Conservation (phyloP, 2,329 filamentous ascomycete genomes). For the Colletotrichum sp. region DNA sequence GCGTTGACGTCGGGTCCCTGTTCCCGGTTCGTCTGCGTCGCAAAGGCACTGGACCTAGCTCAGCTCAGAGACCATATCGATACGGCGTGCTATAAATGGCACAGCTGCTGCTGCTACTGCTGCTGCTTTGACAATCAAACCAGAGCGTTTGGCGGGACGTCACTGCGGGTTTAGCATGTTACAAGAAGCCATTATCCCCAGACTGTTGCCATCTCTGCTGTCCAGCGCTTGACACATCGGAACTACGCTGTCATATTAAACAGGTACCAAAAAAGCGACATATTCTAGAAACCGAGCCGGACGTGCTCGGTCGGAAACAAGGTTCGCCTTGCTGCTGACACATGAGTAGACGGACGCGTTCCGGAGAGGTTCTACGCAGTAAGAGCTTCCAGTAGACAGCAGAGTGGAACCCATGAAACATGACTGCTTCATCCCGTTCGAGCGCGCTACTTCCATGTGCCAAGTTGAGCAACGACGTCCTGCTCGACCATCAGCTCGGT, state of each 20-base stretch:
- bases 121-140: not conserved
- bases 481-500: not conserved
- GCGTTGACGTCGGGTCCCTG: not conserved
- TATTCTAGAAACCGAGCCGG: not conserved
- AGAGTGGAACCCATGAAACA: slow-evolving; percentile 10
- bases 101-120: not conserved
- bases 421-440: slow-evolving; percentile 7
- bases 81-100: slow-evolving; percentile 7
- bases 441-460: not conserved
- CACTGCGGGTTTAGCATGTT: not conserved
- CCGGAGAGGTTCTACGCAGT: not conserved
- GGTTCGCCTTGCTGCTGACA: not conserved
- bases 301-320: not conserved
- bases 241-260: accelerated
- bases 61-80: not conserved
- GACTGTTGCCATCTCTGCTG: not conserved
- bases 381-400: not conserved
- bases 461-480: not conserved
- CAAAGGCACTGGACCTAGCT: not conserved
- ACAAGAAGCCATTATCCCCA: not conserved
- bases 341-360: not conserved
- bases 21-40: not conserved
- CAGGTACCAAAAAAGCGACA: not conserved
- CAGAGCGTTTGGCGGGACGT: not conserved
- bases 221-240: not conserved